A percentile compares a stretch with the other conserved stretches of the same genome.
phyloP scores from a whole-genome alignment of 371 early-diverging fungal genomes.

The Syncephalastrum contaminatum region DNA sequence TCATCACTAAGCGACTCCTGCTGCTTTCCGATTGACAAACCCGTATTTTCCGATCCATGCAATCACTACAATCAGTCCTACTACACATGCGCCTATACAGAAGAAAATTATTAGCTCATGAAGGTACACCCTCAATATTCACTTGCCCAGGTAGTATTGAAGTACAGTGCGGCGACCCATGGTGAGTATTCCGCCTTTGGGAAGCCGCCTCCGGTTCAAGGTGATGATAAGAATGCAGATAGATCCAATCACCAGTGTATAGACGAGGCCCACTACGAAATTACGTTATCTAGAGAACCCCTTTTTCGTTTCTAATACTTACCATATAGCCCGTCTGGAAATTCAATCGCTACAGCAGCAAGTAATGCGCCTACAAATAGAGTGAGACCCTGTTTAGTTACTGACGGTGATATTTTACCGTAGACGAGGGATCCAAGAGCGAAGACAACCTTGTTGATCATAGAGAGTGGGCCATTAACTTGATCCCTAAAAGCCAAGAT shows the following conservation, averaged over 20 bases:
- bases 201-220: slow-evolving; percentile 20
- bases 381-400: not conserved
- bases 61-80: slow-evolving; percentile 46
- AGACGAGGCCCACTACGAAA: slow-evolving; percentile 28
- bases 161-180: slow-evolving; percentile 48
- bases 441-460: slow-evolving; percentile 25
- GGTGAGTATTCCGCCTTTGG: slow-evolving; percentile 36
- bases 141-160: slow-evolving; percentile 34
- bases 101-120: not conserved
- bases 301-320: not conserved
- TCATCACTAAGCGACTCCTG: slow-evolving; percentile 24
- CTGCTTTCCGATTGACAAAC: slow-evolving; percentile 38
- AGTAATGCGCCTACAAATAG: slow-evolving; percentile 18
- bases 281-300: not conserved
- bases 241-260: slow-evolving; percentile 30
- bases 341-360: slow-evolving; percentile 47
- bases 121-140: not conserved
- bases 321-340: slow-evolving; percentile 40
- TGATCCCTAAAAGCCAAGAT: slow-evolving; percentile 46
- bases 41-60: slow-evolving; percentile 48
- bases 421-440: slow-evolving; percentile 33
- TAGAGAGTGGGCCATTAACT: slow-evolving; percentile 30
- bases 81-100: slow-evolving; percentile 31
- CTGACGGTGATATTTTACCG: slow-evolving; percentile 11
- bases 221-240: slow-evolving; percentile 23